Conservation (phyloP, 768 basidiomycete species). For the Lactifluus hygrophoroides region DNA sequence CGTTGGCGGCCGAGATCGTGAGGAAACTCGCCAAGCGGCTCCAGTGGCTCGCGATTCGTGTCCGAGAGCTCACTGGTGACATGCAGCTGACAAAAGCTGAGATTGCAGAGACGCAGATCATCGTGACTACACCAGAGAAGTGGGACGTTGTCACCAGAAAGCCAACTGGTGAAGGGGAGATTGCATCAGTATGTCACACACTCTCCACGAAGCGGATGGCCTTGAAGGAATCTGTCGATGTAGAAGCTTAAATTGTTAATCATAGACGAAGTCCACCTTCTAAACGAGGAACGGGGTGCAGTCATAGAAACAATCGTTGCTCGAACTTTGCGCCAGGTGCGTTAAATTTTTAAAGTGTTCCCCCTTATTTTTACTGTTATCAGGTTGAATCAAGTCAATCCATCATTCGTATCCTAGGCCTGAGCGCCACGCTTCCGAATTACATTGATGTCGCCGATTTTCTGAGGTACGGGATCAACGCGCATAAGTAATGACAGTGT, state of each 20-base stretch:
- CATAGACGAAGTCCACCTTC: slow-evolving; percentile 94
- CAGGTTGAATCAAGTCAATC: slow-evolving; percentile 96
- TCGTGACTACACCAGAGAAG: slow-evolving; percentile 98
- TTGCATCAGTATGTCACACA: slow-evolving; percentile 64
- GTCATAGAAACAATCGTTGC: slow-evolving; percentile 98
- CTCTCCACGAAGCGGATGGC: neutral
- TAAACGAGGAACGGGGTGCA: slow-evolving; percentile 96
- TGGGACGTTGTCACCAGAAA: slow-evolving; percentile 99
- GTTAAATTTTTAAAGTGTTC: slow-evolving; percentile 2
- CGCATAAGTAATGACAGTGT: neutral
- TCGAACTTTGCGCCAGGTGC: slow-evolving; percentile 80
- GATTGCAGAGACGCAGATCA: slow-evolving; percentile 92
- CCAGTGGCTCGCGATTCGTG: slow-evolving; percentile 77
- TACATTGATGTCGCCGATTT: slow-evolving; percentile 96
- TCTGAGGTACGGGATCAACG: slow-evolving; percentile 50
- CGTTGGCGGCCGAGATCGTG: slow-evolving; percentile 90
- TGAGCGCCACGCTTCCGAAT: slow-evolving; percentile 95
- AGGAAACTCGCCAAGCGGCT: slow-evolving; percentile 87
- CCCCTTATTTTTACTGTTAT: neutral
- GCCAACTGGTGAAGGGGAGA: slow-evolving; percentile 91
- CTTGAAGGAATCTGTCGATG: neutral
- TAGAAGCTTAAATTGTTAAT: slow-evolving; percentile 91
- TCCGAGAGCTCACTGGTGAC: slow-evolving; percentile 80
- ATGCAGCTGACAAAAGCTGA: slow-evolving; percentile 96
- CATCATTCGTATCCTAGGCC: slow-evolving; percentile 89